phyloP scores from a whole-genome alignment of 208 protist genomes.

The Leptomonas pyrrhocoris region DNA sequence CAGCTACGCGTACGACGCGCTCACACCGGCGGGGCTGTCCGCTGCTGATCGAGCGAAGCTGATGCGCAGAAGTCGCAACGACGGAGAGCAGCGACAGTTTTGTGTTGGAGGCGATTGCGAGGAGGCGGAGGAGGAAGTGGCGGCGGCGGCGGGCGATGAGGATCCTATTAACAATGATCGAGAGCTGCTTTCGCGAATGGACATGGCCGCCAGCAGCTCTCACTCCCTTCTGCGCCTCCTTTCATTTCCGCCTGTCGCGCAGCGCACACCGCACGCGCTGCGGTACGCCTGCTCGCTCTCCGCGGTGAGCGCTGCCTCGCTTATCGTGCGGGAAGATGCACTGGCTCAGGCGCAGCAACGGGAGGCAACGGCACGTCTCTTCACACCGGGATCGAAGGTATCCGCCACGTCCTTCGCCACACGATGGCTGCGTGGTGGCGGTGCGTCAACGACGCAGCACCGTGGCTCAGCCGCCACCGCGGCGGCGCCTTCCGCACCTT shows the following conservation, averaged over 20 bases:
- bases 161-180: no score
- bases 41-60: no score
- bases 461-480: background rate
- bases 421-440: no score
- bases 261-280: background rate
- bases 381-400: no score
- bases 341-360: background rate
- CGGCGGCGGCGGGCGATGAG: background rate
- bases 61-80: background rate
- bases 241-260: slow-evolving; percentile 38
- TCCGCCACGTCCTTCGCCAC: no score
- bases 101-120: no score
- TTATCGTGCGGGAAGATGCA: slow-evolving; percentile 11
- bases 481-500: background rate
- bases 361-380: background rate
- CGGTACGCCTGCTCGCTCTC: slow-evolving; percentile 20
- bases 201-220: slow-evolving; percentile 18
- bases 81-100: background rate
- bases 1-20: background rate
- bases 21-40: no score
- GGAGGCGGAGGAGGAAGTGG: no score
- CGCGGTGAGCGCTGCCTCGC: slow-evolving; percentile 9
- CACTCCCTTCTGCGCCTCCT: slow-evolving; percentile 28
- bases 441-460: no score
- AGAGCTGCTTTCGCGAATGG: slow-evolving; percentile 4